These are phyloP conservation scores for Malus sylvestris DNA, from an alignment of 306 rosid genomes.

Conservation along the genomic window DNA sequence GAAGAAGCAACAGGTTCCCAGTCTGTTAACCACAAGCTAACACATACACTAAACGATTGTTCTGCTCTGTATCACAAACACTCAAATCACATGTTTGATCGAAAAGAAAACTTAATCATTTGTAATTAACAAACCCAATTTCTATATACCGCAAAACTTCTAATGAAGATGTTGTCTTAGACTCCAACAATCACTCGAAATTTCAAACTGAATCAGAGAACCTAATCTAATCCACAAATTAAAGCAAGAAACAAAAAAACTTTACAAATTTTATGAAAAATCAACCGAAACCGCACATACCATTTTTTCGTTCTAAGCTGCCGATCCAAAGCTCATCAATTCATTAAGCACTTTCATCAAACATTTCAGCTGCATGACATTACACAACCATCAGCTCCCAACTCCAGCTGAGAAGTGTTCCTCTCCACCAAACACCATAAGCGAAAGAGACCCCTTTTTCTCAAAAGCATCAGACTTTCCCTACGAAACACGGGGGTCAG, in stretches of 20 bases:
- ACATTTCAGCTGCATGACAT: slow-evolving; percentile 20
- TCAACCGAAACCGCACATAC: slow-evolving; percentile 23
- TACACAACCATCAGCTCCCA: neutral
- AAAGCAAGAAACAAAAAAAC: neutral
- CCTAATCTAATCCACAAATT: neutral
- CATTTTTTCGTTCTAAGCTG: slow-evolving; percentile 30
- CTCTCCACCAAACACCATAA: slow-evolving; percentile 1
- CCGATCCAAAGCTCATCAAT: slow-evolving; percentile 20
- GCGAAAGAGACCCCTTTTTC: slow-evolving; percentile 7
- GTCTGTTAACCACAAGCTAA: neutral
- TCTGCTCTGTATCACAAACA: neutral
- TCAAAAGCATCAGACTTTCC: slow-evolving; percentile 11
- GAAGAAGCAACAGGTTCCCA: neutral
- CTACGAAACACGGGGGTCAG: slow-evolving; percentile 1
- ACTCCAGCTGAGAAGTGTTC: slow-evolving; percentile 13
- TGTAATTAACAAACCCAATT: neutral
- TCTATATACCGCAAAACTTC: neutral
- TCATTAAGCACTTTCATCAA: slow-evolving; percentile 21
- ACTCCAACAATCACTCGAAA: neutral
- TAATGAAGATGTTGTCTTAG: neutral
- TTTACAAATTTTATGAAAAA: no score
- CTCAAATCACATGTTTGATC: neutral
- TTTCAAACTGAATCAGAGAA: neutral
- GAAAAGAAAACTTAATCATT: neutral
- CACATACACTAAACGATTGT: neutral